phyloP scores from a whole-genome alignment of 768 basidiomycete genomes.

The Leccinellum rugosiceps region DNA sequence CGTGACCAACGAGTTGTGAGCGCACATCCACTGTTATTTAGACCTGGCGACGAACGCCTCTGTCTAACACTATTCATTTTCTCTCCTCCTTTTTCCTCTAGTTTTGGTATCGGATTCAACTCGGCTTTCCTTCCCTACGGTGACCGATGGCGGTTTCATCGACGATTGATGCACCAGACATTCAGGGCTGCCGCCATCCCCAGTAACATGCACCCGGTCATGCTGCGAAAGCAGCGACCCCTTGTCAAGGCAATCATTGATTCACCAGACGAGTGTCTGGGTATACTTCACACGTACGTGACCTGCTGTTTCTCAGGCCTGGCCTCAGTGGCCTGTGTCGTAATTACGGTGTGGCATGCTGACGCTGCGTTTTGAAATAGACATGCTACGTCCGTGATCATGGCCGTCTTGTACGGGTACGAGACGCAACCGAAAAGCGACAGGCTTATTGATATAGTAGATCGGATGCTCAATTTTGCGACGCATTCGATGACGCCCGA shows the following conservation, averaged over 20 bases:
- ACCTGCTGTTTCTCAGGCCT: not conserved
- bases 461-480: not conserved
- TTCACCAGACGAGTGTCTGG: not conserved
- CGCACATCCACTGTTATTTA: not conserved
- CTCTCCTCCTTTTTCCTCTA: not conserved
- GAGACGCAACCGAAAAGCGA: not conserved
- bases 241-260: constrained; percentile 8
- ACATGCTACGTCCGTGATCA: constrained; percentile 25
- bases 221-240: constrained; percentile 3
- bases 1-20: constrained; percentile 11
- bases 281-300: constrained; percentile 13
- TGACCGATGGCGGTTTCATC: not conserved
- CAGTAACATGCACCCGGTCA: constrained; percentile 4
- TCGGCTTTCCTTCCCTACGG: constrained; percentile 2
- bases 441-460: not conserved
- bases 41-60: not conserved
- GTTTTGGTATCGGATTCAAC: constrained; percentile 17
- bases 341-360: not conserved
- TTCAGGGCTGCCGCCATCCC: constrained; percentile 8
- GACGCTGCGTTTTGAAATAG: not conserved
- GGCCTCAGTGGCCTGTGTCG: no score
- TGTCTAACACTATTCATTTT: not conserved
- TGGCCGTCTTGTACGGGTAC: constrained; percentile 9
- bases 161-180: constrained; percentile 19
- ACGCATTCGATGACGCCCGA: constrained; percentile 2